These are phyloP conservation scores for Serendipita sp. DNA, from an alignment of 768 basidiomycete species.

Conservation along the genomic window DNA sequence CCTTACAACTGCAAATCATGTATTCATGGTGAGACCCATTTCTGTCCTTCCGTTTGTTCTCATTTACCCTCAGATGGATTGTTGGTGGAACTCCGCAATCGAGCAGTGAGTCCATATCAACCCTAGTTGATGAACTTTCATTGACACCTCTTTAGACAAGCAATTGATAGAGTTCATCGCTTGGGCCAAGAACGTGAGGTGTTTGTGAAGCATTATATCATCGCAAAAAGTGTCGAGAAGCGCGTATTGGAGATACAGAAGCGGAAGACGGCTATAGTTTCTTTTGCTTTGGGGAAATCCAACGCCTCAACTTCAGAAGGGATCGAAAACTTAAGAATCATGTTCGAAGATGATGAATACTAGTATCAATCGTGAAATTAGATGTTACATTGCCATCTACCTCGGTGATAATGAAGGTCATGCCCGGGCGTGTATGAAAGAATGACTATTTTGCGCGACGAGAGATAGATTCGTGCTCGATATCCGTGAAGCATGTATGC, in stretches of 20 bases:
- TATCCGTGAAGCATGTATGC: too few species aligned
- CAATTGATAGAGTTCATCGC: constrained; percentile 73
- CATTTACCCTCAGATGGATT: constrained; percentile 50
- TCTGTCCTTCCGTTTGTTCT: neutral
- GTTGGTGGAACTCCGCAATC: constrained; percentile 79
- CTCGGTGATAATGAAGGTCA: too few species aligned
- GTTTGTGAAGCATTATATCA: constrained; percentile 69
- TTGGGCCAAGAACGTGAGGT: constrained; percentile 73
- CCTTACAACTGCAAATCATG: constrained; percentile 69
- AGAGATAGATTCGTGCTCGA: too few species aligned
- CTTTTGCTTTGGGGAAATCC: constrained; percentile 48
- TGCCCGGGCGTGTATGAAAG: too few species aligned
- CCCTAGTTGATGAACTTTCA: neutral
- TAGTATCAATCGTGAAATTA: neutral
- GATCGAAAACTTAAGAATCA: constrained; percentile 65
- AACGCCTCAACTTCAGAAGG: constrained; percentile 46
- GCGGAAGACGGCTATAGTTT: constrained; percentile 72
- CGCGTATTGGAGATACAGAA: constrained; percentile 70
- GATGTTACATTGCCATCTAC: too few species aligned
- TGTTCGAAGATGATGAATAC: constrained; percentile 36
- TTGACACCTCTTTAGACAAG: constrained; percentile 21
- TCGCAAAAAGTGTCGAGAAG: constrained; percentile 59
- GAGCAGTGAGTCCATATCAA: constrained; percentile 28
- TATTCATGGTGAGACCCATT: constrained; percentile 50
- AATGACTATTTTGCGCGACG: too few species aligned